A percentile compares a stretch with the other conserved stretches of the same genome.
Evolutionary conservation across 176 grass and related monocot genomes (phyloP).

Genomic region (Puya raimondii): DNA sequence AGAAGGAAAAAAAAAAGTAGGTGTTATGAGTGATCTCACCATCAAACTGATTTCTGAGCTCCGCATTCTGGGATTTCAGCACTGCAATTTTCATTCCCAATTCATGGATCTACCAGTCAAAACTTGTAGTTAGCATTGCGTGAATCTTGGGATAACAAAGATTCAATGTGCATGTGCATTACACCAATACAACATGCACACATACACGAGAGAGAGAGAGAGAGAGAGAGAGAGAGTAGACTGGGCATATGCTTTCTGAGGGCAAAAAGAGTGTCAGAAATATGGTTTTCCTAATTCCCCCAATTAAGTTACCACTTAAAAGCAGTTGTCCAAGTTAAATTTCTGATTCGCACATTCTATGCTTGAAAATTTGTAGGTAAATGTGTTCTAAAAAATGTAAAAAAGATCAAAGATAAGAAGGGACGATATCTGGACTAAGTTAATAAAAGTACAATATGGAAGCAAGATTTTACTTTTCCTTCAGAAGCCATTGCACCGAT

Average conservation of each 20-base stretch:
- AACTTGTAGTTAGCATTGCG: constrained; percentile 2
- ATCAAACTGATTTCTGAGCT: constrained; percentile 87
- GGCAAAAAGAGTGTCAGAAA: too few relatives aligned
- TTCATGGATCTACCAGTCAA: constrained; percentile 72
- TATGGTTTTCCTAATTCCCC: too few relatives aligned
- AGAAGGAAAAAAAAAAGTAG: background rate
- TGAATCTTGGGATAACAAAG: background rate
- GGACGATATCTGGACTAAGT: background rate
- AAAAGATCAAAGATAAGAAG: background rate
- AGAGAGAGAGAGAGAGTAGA: background rate
- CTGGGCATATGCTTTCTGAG: too few relatives aligned
- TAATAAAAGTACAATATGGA: background rate
- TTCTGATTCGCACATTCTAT: too few relatives aligned
- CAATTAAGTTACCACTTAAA: too few relatives aligned
- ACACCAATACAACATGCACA: background rate
- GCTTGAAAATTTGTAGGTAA: too few relatives aligned
- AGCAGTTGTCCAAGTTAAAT: too few relatives aligned
- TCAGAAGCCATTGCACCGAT: constrained; percentile 99
- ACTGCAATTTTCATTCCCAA: constrained; percentile 98
- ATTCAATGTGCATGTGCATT: constrained; percentile 1
- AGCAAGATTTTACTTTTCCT: constrained; percentile 62
- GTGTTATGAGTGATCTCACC: constrained; percentile 35
- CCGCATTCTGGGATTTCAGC: constrained; percentile 80
- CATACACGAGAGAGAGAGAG: background rate
- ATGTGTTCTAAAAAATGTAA: background rate